phyloP scores from a whole-genome alignment of 805 yeast species.

The Candida pseudoglaebosa region DNA sequence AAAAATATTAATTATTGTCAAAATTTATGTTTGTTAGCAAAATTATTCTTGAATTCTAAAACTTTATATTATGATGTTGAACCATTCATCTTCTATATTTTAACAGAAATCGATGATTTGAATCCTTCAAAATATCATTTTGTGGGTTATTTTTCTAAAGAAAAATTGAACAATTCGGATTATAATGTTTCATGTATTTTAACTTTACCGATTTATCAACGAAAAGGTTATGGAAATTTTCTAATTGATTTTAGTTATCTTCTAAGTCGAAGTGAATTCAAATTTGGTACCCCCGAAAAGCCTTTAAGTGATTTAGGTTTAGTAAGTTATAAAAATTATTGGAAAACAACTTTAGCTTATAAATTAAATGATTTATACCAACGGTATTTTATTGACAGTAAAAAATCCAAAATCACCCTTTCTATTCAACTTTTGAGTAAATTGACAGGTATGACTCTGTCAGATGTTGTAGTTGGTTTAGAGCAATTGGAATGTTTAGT shows the following conservation, averaged over 20 bases:
- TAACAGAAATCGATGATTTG: conserved; percentile 60
- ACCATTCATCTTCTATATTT: conserved; percentile 84
- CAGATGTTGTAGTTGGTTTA: conserved; percentile 83
- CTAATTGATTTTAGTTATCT: conserved; percentile 87
- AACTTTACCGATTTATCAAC: conserved; percentile 82
- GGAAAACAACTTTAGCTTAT: conserved; percentile 67
- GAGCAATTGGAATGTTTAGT: conserved; percentile 69
- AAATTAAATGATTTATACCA: conserved; percentile 31
- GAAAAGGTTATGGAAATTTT: conserved; percentile 85
- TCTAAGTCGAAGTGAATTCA: conserved; percentile 67
- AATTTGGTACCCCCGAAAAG: conserved; percentile 91
- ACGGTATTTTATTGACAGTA: conserved; percentile 11
- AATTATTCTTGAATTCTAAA: conserved; percentile 83
- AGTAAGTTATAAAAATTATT: conserved; percentile 79
- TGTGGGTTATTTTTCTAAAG: conserved; percentile 94
- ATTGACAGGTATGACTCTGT: conserved; percentile 78
- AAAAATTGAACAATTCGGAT: conserved; percentile 66
- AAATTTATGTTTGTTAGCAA: conserved; percentile 84
- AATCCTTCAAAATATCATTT: conserved; percentile 56
- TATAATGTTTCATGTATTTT: conserved; percentile 89
- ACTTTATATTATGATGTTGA: conserved; percentile 93
- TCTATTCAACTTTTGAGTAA: conserved; percentile 62
- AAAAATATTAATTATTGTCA: conserved; percentile 81
- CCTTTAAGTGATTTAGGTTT: conserved; percentile 87
- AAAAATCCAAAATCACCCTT: conserved; percentile 16